These are phyloP conservation scores for Marchantia polymorpha DNA, from an alignment of 225 moss, liverwort and hornwort genomes.

Conservation along the genomic window DNA sequence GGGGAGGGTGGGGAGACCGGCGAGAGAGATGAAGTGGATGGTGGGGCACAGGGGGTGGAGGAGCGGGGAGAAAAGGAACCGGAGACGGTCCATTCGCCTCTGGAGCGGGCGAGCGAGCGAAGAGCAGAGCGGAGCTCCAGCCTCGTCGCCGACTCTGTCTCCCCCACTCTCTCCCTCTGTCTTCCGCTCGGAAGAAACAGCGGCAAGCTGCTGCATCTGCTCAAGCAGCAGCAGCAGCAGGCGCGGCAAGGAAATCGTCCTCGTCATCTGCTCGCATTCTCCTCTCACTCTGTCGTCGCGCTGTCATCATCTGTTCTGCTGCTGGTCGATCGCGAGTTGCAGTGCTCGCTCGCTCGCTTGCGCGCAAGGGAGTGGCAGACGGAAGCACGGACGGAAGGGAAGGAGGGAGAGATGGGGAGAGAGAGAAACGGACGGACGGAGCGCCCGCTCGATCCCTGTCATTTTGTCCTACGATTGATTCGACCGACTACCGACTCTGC, in stretches of 20 bases:
- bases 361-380: not conserved
- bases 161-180: not conserved
- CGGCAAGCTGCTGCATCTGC: not conserved
- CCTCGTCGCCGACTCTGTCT: not conserved
- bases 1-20: not conserved
- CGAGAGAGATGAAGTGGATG: not conserved
- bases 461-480: not conserved
- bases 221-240: not conserved
- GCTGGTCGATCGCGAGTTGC: not conserved
- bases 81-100: not conserved
- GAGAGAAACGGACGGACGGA: not conserved
- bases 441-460: not conserved
- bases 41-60: too few species aligned
- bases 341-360: not conserved
- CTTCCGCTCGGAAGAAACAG: not conserved
- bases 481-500: not conserved
- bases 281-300: not conserved
- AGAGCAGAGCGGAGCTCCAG: not conserved
- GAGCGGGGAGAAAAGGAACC: not conserved
- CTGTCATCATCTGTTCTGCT: not conserved
- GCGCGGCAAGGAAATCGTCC: not conserved
- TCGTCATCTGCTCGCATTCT: not conserved
- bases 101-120: slow-evolving; percentile 6
- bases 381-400: not conserved
- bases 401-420: not conserved